Evolutionary conservation across 2,329 filamentous ascomycete species (phyloP), one percentile per base, ranked within the genome.

Genomic region (Nothophoma quercina): DNA sequence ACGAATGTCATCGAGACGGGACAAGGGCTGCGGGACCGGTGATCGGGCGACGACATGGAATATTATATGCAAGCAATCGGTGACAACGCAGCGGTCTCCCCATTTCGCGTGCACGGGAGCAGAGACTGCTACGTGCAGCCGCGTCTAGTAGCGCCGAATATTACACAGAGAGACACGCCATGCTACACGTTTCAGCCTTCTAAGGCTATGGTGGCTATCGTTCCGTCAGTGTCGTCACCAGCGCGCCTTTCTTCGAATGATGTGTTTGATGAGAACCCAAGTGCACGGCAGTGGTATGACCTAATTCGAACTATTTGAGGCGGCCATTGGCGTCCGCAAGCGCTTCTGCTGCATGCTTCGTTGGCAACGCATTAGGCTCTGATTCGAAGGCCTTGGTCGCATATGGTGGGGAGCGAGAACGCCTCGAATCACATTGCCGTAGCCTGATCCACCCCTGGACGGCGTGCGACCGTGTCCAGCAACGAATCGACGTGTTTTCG

Each of bases 331-430:
- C 60, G 62, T 65, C 61, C 32, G 60, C 65, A 64, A 65, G 63
- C 64, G 65, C 65, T 63, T 55, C 53, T 48, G 56, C 62, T 65
- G 69, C 69, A 72, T 64, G 69, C 68, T 71, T 62, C 53, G 70
- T 64, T 72, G 70, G 70, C 70, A 71, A 60, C 67, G 70, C 69
- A 68, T 62, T 63, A 54, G 52, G 52, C 54, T 49, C 51, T 65
- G 63, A 65, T 67, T 70, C 59, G 67, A 64, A 51, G 50, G 36
- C 43, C 50, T 39, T 53, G 44, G 45, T 52, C 38, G 51, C 47
- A 55, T 61, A 63, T 64, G 65, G 67, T 48, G 59, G 64, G 51
- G 40, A 54, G 57, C 55, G 58, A 49, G 50, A 51, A 47, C 33
- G 47, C 55, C 57, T 66, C 69, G 60, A 69, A 70, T 72, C 64